Evolutionary conservation across 805 yeast species (phyloP), one percentile per base, ranked within the genome.

Genomic region (Metschnikowia proteae): DNA sequence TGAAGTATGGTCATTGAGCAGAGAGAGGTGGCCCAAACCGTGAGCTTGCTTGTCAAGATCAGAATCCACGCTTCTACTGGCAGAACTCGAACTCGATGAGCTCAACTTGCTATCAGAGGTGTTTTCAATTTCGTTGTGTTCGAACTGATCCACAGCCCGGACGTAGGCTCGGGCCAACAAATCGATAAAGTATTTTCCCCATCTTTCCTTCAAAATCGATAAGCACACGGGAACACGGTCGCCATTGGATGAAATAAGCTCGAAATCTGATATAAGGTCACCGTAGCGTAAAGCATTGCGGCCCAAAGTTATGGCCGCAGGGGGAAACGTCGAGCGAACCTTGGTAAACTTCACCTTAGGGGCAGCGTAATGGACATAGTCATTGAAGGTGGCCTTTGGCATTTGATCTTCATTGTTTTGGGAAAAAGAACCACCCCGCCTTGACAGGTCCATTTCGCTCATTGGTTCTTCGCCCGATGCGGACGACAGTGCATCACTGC

Each of bases 271-370:
- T 5, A 86, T 65, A 6, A 82, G 70, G 29, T 75, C 75, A 0
- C 86, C 85, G 61, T 74, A 83, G 41, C 87, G 70, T 59, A 84
- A 76, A 0, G 89, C 87, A 60, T 80, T 84, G 57, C 88, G 77
- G 3, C 94, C 94, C 38, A 87, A 66, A 0, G 91, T 86, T 50
- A 86, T 83, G 0, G 94, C 90, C 47, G 84, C 81, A 1, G 88
- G 82, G 2, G 91, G 88, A 56, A 86, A 83, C 0, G 84, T 85
- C 0, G 90, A 81, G 40, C 82, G 68, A 35, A 84, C 79, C 1
- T 86, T 81, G 26, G 86, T 80, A 55, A 83, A 76, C 49, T 81
- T 83, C 6, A 80, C 71, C 28, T 82, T 81, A 1, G 92, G 92
- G 0, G 91, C 88, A 27, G 84, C 81, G 62, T 86, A 86, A 55